Conservation (phyloP, 495 filamentous ascomycete species). For the Thermothielavioides terrestris region DNA sequence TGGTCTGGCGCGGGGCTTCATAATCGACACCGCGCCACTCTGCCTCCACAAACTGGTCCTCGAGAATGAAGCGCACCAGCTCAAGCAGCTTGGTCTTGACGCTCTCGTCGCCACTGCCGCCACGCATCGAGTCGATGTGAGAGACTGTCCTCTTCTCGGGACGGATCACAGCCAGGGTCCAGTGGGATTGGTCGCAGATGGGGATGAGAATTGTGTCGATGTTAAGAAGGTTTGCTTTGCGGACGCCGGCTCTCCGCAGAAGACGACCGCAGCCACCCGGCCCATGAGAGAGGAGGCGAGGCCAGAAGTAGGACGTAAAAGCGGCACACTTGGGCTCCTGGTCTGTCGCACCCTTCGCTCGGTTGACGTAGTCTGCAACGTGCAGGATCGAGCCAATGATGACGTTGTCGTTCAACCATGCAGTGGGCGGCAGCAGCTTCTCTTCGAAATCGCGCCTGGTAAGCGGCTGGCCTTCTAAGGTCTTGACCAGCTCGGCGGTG, state of each 20-base stretch:
- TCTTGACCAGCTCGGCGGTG: constrained; percentile 28
- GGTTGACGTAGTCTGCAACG: constrained; percentile 52
- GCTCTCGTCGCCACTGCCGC: constrained; percentile 10
- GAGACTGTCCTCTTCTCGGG: constrained; percentile 55
- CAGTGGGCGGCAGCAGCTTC: constrained; percentile 41
- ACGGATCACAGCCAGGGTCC: constrained; percentile 64
- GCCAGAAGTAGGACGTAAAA: constrained; percentile 66
- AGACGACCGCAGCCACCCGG: constrained; percentile 26
- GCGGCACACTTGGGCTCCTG: constrained; percentile 57
- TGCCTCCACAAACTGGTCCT: constrained; percentile 41
- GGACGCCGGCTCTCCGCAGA: constrained; percentile 25
- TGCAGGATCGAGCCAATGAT: constrained; percentile 60
- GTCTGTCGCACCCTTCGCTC: constrained; percentile 35
- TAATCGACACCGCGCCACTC: constrained; percentile 54
- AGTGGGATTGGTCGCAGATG: constrained; percentile 39
- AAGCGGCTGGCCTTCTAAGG: constrained; percentile 48
- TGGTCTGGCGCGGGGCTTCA: constrained; percentile 50
- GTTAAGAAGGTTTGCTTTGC: constrained; percentile 30
- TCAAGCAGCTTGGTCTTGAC: constrained; percentile 20
- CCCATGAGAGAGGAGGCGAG: constrained; percentile 47
- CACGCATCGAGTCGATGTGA: constrained; percentile 64
- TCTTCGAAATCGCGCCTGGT: constrained; percentile 50
- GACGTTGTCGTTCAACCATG: constrained; percentile 80
- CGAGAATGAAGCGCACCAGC: constrained; percentile 55
- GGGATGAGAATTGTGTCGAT: constrained; percentile 42